Evolutionary conservation across 257 asterid genomes (phyloP).

Genomic region (Solanum megistacrolobum): DNA sequence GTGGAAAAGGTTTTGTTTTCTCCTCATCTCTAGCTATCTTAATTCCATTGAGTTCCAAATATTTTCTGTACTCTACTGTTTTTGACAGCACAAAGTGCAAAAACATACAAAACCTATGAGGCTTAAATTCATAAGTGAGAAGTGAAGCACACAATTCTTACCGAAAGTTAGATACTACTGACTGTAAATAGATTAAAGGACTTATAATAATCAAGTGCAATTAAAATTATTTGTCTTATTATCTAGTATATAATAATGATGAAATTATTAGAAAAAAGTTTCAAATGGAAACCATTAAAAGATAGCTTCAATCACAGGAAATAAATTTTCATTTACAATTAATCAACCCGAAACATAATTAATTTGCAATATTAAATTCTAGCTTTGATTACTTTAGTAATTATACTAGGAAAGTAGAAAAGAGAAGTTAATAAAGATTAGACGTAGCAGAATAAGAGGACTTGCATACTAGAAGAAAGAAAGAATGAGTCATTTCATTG

Average conservation of each 20-base stretch:
- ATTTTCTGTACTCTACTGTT: neutral
- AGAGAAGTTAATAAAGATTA: neutral
- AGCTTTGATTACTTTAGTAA: neutral
- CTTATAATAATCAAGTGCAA: neutral
- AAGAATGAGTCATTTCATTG: neutral
- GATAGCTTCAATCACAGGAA: neutral
- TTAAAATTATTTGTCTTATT: neutral
- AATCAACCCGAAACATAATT: neutral
- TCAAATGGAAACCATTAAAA: neutral
- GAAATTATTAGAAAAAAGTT: neutral
- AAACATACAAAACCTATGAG: neutral
- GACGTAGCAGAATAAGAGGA: neutral
- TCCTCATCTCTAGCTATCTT: neutral
- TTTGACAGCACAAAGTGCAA: neutral
- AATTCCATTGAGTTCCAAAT: neutral
- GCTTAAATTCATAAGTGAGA: neutral
- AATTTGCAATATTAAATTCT: neutral
- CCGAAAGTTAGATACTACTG: neutral
- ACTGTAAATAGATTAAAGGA: neutral
- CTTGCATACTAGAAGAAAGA: neutral
- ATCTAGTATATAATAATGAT: neutral
- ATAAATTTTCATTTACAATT: neutral
- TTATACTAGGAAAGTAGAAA: neutral
- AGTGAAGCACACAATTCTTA: neutral
- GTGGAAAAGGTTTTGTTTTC: constrained; percentile 66